Evolutionary conservation across 768 basidiomycete species (phyloP), one percentile per base, ranked within the genome.

Genomic region (Boletus huronensis): DNA sequence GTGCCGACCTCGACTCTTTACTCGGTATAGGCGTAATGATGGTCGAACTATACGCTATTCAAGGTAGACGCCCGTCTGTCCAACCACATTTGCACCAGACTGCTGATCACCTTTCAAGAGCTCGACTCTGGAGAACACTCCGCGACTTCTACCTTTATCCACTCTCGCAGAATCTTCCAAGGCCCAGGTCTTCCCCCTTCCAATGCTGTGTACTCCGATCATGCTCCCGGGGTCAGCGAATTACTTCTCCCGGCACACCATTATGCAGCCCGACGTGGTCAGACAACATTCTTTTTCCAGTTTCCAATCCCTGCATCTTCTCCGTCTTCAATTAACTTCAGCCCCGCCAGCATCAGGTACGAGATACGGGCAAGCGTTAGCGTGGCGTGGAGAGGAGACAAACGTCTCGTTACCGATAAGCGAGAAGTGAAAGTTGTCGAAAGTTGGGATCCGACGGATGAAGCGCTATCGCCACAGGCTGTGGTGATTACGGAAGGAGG

Each of bases 141-240:
- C 23, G 91, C 90, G 3, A 88, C 85, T 0, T 87, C 85, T 26
- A 86, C 83, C 0, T 93, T 92, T 62, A 68, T 91, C 29, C 86
- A 88, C 58, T 80, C 76, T 52, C 78, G 82, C 28, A 79, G 87
- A 31, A 66, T 89, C 6, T 93, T 91, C 64, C 90, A 93, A 70
- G 90, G 90, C 3, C 87, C 87, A 3, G 84, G 83, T 17, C 74
- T 92, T 7, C 91, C 90, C 0, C 88, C 89, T 8, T 92, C 90
- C 11, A 93, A 93, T 65, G 87, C 91, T 2, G 89, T 93, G 0
- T 77, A 85, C 52, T 77, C 82, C 1, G 78, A 85, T 65, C 39
- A 67, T 52, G 6, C 45, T 43, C 79, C 84, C 2, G 64, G 72
- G 5, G 77, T 81, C 16, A 85, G 79, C 1, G 82, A 84, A 54